These are phyloP conservation scores for Hirsutella rhossiliensis DNA, from an alignment of 2,329 filamentous ascomycete genomes.

Conservation along the genomic window DNA sequence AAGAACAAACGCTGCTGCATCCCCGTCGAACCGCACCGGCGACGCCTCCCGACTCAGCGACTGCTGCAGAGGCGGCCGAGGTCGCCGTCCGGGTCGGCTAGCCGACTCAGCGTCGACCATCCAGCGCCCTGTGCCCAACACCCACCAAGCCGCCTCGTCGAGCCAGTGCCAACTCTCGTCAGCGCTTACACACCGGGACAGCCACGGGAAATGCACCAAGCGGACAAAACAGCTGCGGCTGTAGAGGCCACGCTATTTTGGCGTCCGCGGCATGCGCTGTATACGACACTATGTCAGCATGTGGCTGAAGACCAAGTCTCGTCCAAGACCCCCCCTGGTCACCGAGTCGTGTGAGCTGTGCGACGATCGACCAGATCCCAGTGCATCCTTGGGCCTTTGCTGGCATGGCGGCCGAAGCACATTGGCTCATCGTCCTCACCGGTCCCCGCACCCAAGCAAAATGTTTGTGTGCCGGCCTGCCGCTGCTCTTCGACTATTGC, in stretches of 20 bases:
- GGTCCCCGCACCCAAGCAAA: conserved; percentile 9
- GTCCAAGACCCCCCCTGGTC: conserved; percentile 2
- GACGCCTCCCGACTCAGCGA: too few species aligned
- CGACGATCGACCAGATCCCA: conserved; percentile 2
- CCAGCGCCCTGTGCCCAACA: background rate
- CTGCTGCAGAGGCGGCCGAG: background rate
- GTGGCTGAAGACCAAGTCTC: background rate
- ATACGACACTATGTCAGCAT: background rate
- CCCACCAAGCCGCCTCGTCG: background rate
- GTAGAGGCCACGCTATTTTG: background rate
- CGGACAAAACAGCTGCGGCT: background rate
- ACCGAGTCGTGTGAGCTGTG: conserved; percentile 4
- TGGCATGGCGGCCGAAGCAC: background rate
- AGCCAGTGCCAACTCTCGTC: background rate
- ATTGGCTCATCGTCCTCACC: conserved; percentile 10
- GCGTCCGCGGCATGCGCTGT: background rate
- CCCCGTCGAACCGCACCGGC: too few species aligned
- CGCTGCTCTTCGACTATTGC: background rate
- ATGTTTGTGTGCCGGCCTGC: background rate
- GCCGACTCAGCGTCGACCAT: background rate
- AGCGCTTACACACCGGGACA: conserved; percentile 2
- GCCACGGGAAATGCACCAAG: background rate
- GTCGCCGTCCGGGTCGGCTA: background rate
- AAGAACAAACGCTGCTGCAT: too few species aligned
- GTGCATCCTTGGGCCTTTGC: background rate